Conservation (phyloP, 495 filamentous ascomycete genomes). For the Aeminium ludgeri region DNA sequence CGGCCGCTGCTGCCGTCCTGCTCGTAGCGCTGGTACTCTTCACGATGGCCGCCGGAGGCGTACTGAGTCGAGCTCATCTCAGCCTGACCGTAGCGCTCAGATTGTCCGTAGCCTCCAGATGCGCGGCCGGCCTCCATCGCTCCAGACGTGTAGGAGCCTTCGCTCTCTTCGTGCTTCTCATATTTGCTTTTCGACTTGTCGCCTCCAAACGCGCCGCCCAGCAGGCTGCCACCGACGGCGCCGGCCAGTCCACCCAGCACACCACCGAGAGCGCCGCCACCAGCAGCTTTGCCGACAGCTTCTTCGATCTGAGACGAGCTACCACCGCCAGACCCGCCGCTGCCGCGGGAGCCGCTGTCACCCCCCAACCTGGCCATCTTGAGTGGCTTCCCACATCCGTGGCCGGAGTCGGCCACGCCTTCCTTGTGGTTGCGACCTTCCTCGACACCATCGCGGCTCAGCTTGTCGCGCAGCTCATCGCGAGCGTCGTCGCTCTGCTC, state of each 20-base stretch:
- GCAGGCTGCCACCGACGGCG: slow-evolving; percentile 18
- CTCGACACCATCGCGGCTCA: slow-evolving; percentile 59
- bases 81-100: slow-evolving; percentile 31
- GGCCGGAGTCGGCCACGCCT: slow-evolving; percentile 65
- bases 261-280: slow-evolving; percentile 28
- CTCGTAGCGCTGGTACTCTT: slow-evolving; percentile 28
- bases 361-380: slow-evolving; percentile 32
- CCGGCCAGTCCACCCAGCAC: slow-evolving; percentile 33
- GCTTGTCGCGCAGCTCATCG: slow-evolving; percentile 47
- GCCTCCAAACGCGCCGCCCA: slow-evolving; percentile 23
- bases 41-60: slow-evolving; percentile 28
- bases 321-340: slow-evolving; percentile 18
- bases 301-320: slow-evolving; percentile 16
- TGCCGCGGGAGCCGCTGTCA: slow-evolving; percentile 14
- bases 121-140: slow-evolving; percentile 30
- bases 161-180: slow-evolving; percentile 22
- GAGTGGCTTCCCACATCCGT: slow-evolving; percentile 65
- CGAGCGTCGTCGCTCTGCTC: slow-evolving; percentile 42
- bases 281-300: slow-evolving; percentile 22
- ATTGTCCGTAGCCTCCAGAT: slow-evolving; percentile 16
- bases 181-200: slow-evolving; percentile 29
- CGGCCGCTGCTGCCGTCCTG: slow-evolving; percentile 16
- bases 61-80: slow-evolving; percentile 29
- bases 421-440: slow-evolving; percentile 68
- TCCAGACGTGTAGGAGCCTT: slow-evolving; percentile 29